A percentile compares a stretch with the other conserved stretches of the same genome.
Conservation (phyloP, 257 asterid genomes). For the Penstemon newberryi region DNA sequence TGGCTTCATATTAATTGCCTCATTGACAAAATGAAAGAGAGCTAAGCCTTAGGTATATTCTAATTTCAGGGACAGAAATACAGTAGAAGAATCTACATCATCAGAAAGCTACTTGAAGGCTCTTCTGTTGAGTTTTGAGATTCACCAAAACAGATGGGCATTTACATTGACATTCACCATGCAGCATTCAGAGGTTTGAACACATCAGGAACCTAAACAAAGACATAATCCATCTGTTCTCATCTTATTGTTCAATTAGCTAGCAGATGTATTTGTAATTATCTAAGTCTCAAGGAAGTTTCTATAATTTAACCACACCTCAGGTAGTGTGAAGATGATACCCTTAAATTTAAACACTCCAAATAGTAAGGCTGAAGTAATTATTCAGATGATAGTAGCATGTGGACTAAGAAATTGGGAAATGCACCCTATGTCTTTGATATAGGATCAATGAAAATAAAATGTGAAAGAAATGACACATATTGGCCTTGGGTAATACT, state of each 20-base stretch:
- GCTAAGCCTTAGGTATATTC: not conserved
- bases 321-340: too few species aligned
- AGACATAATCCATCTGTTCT: not conserved
- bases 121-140: not conserved
- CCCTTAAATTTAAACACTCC: too few species aligned
- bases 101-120: constrained; percentile 4
- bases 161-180: constrained; percentile 10
- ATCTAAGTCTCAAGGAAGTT: too few species aligned
- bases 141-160: constrained; percentile 10
- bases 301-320: too few species aligned
- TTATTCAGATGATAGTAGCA: not conserved
- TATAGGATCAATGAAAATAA: not conserved
- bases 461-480: constrained; percentile 1
- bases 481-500: not conserved
- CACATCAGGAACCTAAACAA: not conserved
- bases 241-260: not conserved
- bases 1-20: not conserved
- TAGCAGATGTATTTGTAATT: not conserved
- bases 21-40: not conserved
- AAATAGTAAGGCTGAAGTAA: too few species aligned
- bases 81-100: constrained; percentile 3
- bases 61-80: constrained; percentile 15
- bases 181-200: constrained; percentile 12
- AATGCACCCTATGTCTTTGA: constrained; percentile 10
- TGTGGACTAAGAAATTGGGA: not conserved